Base-by-base conservation (phyloP, 768 basidiomycete genomes). In the Dictyophora rubrovolvata region DNA sequence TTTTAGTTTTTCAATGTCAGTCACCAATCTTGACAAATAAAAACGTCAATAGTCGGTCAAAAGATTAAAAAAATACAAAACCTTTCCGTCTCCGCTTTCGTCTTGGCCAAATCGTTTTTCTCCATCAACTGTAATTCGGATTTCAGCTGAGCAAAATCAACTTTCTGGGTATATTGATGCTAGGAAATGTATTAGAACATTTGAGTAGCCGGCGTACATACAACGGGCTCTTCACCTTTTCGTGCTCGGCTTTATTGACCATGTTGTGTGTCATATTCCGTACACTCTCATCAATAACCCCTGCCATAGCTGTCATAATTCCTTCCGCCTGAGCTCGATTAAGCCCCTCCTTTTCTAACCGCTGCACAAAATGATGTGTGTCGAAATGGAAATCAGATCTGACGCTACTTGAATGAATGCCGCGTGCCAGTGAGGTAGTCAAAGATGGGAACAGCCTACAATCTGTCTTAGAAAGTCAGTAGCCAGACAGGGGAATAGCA, bases 221-320 rank as follows among this genome's bases (percentile, higher is more conserved):
- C 20, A 14, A 42, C 16, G 69, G n/a, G 28, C 7, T 28, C 28
- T 78, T 37, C 54, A 88, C 94, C 83, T 97, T 97, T 73, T 97
- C 95, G 69, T 96, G 93, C 64, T 96, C 92, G 0, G 91, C 85
- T 70, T 92, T 93, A 5, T 90, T 93, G 61, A 98, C 95, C 86
- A 98, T 89, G 65, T 92, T 93, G 64, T 83, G 85, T 42, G 91
- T 90, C 92, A 99, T 93, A 67, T 93, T 95, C 61, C 87, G 81
- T 46, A 97, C 86, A 68, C 91, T 93, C 77, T 99, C 96, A 71
- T 96, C 92, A 42, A 99, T 93, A 62, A 98, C 94, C 65, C 93
- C 92, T 12, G 93, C 90, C 81, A 99, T 89, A 8, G 94, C 91
- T 50, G 85, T 79, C 93, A 98, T 96, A 68, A 99, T 89, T 2